Percentiles rank a stretch among this genome's conserved stretches.
These are phyloP conservation scores for Dimargaris xerosporica DNA, from an alignment of 192 early-diverging fungal genomes.

Conservation along the genomic window DNA sequence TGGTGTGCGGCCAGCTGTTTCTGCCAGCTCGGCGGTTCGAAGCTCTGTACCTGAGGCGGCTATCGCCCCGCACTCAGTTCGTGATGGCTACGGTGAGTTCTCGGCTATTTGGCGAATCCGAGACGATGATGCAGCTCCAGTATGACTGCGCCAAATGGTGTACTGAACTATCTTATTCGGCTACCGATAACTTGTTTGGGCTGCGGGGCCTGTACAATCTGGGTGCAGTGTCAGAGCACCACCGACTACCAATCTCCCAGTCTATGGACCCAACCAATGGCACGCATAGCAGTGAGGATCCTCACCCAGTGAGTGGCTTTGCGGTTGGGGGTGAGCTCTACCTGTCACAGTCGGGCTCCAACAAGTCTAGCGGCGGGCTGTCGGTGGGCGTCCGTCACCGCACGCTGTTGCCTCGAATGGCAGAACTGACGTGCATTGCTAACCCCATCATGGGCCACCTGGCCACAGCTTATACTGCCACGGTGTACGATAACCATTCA, in stretches of 20 bases:
- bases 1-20: slow-evolving; percentile 8
- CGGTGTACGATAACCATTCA: slow-evolving; percentile 48
- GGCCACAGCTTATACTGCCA: slow-evolving; percentile 66
- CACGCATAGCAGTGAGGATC: no score
- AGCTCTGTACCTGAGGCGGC: not conserved
- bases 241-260: no score
- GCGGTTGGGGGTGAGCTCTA: slow-evolving; percentile 51
- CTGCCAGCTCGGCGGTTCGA: not conserved
- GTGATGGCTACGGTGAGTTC: not conserved
- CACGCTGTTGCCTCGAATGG: slow-evolving; percentile 29
- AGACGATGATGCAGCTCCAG: slow-evolving; percentile 49
- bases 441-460: slow-evolving; percentile 94
- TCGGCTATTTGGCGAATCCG: not conserved
- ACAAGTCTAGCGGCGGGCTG: slow-evolving; percentile 74
- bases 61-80: slow-evolving; percentile 7
- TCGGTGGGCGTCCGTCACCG: slow-evolving; percentile 60
- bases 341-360: slow-evolving; percentile 48
- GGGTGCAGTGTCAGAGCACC: slow-evolving; percentile 19
- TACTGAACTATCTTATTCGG: slow-evolving; percentile 55
- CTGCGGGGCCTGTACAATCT: slow-evolving; percentile 68
- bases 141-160: slow-evolving; percentile 59
- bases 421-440: slow-evolving; percentile 48
- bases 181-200: slow-evolving; percentile 66
- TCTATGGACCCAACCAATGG: no score
- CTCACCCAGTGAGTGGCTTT: no score